Evolutionary conservation across 129 eudicot genomes (phyloP).

Genomic region (Sambucus nigra): DNA sequence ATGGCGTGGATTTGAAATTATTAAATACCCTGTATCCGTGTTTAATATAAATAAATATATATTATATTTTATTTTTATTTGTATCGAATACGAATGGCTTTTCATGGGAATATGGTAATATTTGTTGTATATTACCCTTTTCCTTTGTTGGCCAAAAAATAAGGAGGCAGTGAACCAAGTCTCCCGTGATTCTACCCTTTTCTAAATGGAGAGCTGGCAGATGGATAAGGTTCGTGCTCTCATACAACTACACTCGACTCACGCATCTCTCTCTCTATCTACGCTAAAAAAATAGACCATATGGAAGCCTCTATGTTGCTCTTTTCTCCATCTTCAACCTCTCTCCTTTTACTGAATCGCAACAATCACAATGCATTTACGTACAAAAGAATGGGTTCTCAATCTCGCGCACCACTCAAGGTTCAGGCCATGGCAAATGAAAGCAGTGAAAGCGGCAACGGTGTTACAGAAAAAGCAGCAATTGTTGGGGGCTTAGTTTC

Average conservation of each 20-base stretch:
- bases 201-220: too few species aligned
- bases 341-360: background rate
- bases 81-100: too few species aligned
- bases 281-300: background rate
- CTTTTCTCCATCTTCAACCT: slow-evolving; percentile 17
- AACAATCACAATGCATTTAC: background rate
- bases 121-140: too few species aligned
- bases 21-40: too few species aligned
- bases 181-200: background rate
- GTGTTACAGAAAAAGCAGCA: slow-evolving; percentile 32
- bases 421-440: slow-evolving; percentile 50
- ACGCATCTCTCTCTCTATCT: slow-evolving; percentile 8
- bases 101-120: too few species aligned
- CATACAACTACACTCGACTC: background rate
- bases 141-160: too few species aligned
- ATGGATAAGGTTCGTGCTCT: background rate
- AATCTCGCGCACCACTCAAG: background rate
- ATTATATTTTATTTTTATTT: too few species aligned
- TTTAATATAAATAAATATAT: too few species aligned
- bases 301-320: slow-evolving; percentile 22
- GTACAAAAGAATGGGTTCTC: background rate
- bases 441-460: slow-evolving; percentile 18
- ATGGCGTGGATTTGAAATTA: too few species aligned
- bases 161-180: background rate
- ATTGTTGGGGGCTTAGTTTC: slow-evolving; percentile 57